phyloP scores from a whole-genome alignment of 108 stramenopile genomes.

The Skeletonema potamos region DNA sequence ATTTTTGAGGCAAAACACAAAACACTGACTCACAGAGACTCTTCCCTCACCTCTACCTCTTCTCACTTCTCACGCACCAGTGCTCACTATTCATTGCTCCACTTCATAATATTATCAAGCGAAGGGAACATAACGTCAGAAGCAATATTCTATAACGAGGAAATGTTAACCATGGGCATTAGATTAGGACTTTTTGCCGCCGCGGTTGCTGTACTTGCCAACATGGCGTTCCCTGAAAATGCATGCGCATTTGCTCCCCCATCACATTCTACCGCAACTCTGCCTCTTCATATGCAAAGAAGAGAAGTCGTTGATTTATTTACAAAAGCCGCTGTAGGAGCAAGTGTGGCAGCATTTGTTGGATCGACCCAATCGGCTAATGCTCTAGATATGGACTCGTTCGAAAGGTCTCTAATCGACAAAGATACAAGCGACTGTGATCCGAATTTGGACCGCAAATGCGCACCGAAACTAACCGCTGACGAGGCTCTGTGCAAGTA shows the following conservation, averaged over 20 bases:
- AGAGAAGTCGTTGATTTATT: slow-evolving; percentile 5
- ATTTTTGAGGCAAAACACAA: no score
- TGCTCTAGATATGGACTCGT: slow-evolving; percentile 69
- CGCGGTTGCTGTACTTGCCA: not conserved
- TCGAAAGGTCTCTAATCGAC: slow-evolving; percentile 40
- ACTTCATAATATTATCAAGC: no score
- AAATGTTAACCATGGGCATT: no score
- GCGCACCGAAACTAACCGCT: slow-evolving; percentile 52
- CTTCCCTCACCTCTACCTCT: no score
- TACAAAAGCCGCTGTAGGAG: slow-evolving; percentile 2
- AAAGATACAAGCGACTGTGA: slow-evolving; percentile 62
- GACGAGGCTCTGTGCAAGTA: slow-evolving; percentile 78
- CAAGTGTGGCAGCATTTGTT: not conserved
- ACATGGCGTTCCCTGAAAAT: not conserved
- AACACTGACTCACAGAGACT: no score
- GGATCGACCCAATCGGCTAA: slow-evolving; percentile 14
- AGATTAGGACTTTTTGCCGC: not conserved
- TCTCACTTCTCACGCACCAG: no score
- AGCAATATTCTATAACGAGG: no score
- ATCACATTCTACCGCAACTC: not conserved
- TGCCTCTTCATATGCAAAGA: slow-evolving; percentile 11
- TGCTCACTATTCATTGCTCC: no score
- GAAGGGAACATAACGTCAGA: no score
- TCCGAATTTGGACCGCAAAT: slow-evolving; percentile 70
- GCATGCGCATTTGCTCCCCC: not conserved